These are phyloP conservation scores for Anacardium occidentale DNA, from an alignment of 345 rosid species.

Conservation along the genomic window DNA sequence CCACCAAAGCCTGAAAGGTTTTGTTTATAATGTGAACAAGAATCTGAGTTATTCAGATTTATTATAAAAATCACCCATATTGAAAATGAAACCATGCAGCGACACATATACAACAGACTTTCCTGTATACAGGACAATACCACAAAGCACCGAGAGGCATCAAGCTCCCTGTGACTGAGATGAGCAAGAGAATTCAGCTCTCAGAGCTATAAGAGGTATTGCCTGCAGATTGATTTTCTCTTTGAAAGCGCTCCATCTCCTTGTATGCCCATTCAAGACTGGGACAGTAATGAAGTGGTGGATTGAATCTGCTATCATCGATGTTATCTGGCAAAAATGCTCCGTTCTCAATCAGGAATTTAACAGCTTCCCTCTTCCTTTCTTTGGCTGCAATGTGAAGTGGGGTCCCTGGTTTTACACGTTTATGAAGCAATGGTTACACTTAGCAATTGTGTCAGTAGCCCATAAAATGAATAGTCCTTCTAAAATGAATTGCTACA, in stretches of 20 bases:
- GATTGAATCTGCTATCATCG: slow-evolving; percentile 79
- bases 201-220: slow-evolving; percentile 59
- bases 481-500: no score
- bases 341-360: slow-evolving; percentile 81
- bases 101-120: no score
- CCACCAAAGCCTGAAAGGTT: no score
- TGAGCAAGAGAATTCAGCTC: slow-evolving; percentile 22
- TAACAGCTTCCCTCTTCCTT: slow-evolving; percentile 78
- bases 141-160: background rate
- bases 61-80: no score
- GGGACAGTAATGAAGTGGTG: slow-evolving; percentile 93
- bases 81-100: no score
- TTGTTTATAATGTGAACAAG: no score
- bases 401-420: slow-evolving; percentile 70
- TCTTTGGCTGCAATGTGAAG: slow-evolving; percentile 91
- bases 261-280: slow-evolving; percentile 99
- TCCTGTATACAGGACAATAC: no score
- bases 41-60: no score
- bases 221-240: slow-evolving; percentile 37
- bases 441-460: background rate
- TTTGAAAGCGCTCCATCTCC: slow-evolving; percentile 61
- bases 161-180: background rate
- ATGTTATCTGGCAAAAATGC: slow-evolving; percentile 90
- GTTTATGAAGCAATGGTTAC: background rate
- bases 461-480: background rate